A percentile compares a stretch with the other conserved stretches of the same genome.
phyloP scores from a whole-genome alignment of 768 basidiomycete species.

The Podaxis rugospora region DNA sequence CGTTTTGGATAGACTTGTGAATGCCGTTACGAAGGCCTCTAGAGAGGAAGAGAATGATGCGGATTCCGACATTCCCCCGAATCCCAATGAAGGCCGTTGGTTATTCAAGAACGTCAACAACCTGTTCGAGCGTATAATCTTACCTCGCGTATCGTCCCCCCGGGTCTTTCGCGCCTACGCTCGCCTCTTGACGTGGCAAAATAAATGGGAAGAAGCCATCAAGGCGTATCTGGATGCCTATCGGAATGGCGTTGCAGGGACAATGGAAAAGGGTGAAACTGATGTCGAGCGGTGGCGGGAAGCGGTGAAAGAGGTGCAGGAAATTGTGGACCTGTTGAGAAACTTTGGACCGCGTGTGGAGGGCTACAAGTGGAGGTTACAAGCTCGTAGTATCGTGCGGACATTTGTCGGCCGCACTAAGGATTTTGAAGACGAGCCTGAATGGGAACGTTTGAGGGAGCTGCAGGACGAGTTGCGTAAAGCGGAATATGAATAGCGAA shows the following conservation, averaged over 20 bases:
- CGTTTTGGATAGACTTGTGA: conserved; percentile 85
- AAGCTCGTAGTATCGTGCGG: conserved; percentile 82
- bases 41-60: conserved; percentile 24
- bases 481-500: conserved; percentile 21
- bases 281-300: conserved; percentile 68
- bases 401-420: conserved; percentile 85
- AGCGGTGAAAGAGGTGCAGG: conserved; percentile 75
- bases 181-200: conserved; percentile 71
- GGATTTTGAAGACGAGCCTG: conserved; percentile 86
- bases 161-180: conserved; percentile 84
- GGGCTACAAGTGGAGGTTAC: conserved; percentile 71
- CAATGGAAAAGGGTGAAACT: conserved; percentile 63
- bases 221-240: conserved; percentile 86
- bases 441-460: conserved; percentile 67
- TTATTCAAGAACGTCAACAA: conserved; percentile 62
- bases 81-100: conserved; percentile 64
- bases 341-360: conserved; percentile 76
- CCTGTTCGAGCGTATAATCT: conserved; percentile 73
- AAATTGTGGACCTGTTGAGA: conserved; percentile 75
- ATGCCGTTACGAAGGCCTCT: conserved; percentile 68
- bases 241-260: conserved; percentile 58
- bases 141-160: conserved; percentile 76
- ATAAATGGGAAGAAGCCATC: conserved; percentile 70
- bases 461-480: conserved; percentile 63
- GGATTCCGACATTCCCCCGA: conserved; percentile 22